phyloP scores from a whole-genome alignment of 768 basidiomycete genomes.

The Hirschioporus abietinus region DNA sequence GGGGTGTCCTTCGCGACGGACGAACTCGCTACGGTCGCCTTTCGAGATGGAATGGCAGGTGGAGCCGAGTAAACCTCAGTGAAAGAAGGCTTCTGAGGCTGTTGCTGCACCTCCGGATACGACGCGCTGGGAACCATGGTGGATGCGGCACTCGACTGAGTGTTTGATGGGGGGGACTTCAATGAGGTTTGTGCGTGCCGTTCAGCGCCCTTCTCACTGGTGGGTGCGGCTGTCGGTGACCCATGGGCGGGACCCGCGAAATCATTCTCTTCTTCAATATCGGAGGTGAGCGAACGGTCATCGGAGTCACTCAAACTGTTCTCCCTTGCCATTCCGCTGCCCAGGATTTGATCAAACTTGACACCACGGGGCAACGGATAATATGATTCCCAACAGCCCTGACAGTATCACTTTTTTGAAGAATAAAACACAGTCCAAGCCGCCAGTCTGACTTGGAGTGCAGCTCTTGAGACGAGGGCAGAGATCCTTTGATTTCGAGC shows the following conservation, averaged over 20 bases:
- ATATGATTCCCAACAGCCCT: too few relatives aligned
- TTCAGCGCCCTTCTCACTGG: not conserved
- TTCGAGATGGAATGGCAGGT: not conserved
- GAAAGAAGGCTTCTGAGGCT: too few relatives aligned
- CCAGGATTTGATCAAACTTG: too few relatives aligned
- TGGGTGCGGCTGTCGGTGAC: not conserved
- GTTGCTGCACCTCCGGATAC: not conserved
- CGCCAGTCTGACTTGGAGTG: too few relatives aligned
- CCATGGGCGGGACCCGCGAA: not conserved
- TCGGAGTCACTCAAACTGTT: slow-evolving; percentile 66
- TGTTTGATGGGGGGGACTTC: not conserved
- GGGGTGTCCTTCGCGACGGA: not conserved
- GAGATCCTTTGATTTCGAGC: too few relatives aligned
- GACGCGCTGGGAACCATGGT: not conserved
- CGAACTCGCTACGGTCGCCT: not conserved
- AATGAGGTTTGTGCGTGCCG: not conserved
- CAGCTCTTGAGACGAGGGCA: too few relatives aligned
- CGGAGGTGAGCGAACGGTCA: slow-evolving; percentile 61
- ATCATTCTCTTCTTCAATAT: slow-evolving; percentile 42
- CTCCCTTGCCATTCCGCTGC: slow-evolving; percentile 30
- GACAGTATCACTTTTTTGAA: too few relatives aligned
- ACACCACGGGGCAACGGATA: too few relatives aligned
- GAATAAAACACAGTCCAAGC: too few relatives aligned
- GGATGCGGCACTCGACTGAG: not conserved
- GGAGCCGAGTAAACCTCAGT: not conserved